Evolutionary conservation across 2,329 filamentous ascomycete species (phyloP), one percentile per base, ranked within the genome.

Genomic region (Hypoxylon sp.): DNA sequence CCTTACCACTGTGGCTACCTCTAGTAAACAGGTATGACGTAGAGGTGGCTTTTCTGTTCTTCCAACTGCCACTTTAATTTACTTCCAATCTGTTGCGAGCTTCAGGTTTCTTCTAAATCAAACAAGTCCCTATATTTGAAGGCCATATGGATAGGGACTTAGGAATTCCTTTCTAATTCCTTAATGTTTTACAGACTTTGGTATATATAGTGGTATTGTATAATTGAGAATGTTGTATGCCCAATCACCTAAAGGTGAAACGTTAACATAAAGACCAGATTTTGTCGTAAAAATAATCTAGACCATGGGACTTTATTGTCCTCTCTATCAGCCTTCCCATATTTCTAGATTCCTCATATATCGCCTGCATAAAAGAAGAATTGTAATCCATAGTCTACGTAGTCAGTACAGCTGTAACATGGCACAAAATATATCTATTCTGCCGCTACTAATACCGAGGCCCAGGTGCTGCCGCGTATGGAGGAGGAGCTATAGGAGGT

Each of bases 401-500:
- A 11, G 14, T 17, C 13, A 31, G 8, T 17, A 10, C 10, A 17
- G 11, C n/a, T n/a, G 26, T n/a, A 19, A 17, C 14, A n/a, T 31
- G 6, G 14, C 11, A 17, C 39, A 19, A 19, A 17, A 50, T 13
- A n/a, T 24, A 2, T 19, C 31, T 10, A 47, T 47, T 14, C n/a
- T 11, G 37, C 39, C 44, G 48, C 10, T 60, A 31, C 29, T 31
- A 31, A 6, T 31, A 61, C 48, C 22, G 50, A 50, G 31, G 6
- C 19, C 39, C 53, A 31, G 63, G 24, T 14, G 50, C 33, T 35
- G 63, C 26, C 14, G 63, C 57, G 35, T 70, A 70, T 9, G 63
- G 46, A 39, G 63, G 67, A 54, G 67, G 67, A 29, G 59, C 26
- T 14, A 2, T 17, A 10, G 22, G 22, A 14, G 14, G 37, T 17